Conservation (phyloP, 2,329 filamentous ascomycete genomes). For the Elsinoe perseae region DNA sequence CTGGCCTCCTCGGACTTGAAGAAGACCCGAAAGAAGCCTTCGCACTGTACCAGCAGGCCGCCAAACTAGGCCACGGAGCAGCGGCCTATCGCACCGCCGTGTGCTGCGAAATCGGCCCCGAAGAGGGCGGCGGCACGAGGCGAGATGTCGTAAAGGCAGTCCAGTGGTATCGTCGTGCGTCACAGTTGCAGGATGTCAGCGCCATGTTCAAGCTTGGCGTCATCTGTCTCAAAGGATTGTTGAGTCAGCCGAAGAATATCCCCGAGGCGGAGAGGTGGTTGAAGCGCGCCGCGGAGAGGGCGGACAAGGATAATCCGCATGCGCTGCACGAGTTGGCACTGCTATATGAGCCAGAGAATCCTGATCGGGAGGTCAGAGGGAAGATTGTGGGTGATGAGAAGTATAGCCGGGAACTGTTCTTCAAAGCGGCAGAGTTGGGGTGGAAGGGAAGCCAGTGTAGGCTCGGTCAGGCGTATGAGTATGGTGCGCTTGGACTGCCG, state of each 20-base stretch:
- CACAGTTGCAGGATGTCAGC: slow-evolving; percentile 78
- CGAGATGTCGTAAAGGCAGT: slow-evolving; percentile 89
- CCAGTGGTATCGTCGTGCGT: slow-evolving; percentile 95
- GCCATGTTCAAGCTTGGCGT: slow-evolving; percentile 99
- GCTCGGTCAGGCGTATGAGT: slow-evolving; percentile 81
- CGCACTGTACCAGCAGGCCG: slow-evolving; percentile 83
- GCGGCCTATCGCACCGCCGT: slow-evolving; percentile 92
- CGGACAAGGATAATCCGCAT: slow-evolving; percentile 85
- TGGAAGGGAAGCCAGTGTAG: slow-evolving; percentile 95
- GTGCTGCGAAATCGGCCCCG: slow-evolving; percentile 91
- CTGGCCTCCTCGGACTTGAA: slow-evolving; percentile 69
- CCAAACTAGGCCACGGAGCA: slow-evolving; percentile 76
- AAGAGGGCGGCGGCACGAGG: slow-evolving; percentile 87
- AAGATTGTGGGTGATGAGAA: slow-evolving; percentile 70
- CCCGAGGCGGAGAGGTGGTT: slow-evolving; percentile 86
- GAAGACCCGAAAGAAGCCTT: slow-evolving; percentile 89
- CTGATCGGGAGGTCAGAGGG: slow-evolving; percentile 49
- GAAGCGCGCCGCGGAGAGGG: slow-evolving; percentile 81
- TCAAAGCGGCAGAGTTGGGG: slow-evolving; percentile 75
- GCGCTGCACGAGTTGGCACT: slow-evolving; percentile 78
- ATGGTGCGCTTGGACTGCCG: slow-evolving; percentile 71
- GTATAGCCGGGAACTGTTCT: slow-evolving; percentile 75
- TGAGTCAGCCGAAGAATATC: slow-evolving; percentile 77
- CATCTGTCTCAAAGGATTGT: slow-evolving; percentile 84
- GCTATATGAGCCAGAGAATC: slow-evolving; percentile 57